Conservation (phyloP, 306 rosid genomes). For the Gillenia trifoliata region DNA sequence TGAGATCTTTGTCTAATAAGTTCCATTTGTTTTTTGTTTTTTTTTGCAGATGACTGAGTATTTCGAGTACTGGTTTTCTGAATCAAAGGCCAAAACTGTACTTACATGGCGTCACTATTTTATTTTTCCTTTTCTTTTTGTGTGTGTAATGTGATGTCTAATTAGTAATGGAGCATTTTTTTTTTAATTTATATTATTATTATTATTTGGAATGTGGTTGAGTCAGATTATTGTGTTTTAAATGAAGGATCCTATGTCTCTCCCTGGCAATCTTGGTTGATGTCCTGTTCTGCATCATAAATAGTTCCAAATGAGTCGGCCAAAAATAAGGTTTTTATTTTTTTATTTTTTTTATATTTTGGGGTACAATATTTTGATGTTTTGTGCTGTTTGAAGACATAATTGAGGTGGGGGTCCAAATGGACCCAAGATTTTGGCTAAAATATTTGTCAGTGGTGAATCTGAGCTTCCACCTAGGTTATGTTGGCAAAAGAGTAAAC, state of each 20-base stretch:
- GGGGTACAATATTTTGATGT: conserved; percentile 16
- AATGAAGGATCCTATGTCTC: conserved; percentile 51
- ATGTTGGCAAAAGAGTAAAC: conserved; percentile 6
- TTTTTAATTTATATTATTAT: background rate
- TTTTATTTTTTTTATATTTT: too few species aligned
- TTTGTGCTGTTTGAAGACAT: conserved; percentile 13
- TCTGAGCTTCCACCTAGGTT: conserved; percentile 7
- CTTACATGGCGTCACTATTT: conserved; percentile 27
- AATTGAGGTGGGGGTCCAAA: conserved; percentile 28
- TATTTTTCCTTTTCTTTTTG: background rate
- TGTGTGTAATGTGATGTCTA: conserved; percentile 19
- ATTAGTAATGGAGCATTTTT: background rate
- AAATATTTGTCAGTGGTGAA: conserved; percentile 24
- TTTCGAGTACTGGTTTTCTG: conserved; percentile 34
- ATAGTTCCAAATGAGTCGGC: conserved; percentile 17
- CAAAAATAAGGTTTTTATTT: conserved; percentile 10
- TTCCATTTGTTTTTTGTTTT: conserved; percentile 13
- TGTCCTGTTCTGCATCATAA: conserved; percentile 22
- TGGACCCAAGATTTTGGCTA: conserved; percentile 29
- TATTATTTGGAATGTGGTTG: conserved; percentile 10
- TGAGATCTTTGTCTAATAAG: conserved; percentile 1
- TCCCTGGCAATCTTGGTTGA: conserved; percentile 13
- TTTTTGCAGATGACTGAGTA: conserved; percentile 59
- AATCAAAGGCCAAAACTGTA: conserved; percentile 44
- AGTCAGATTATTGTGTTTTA: conserved; percentile 33